Percentiles rank a stretch among this genome's conserved stretches.
Evolutionary conservation across 1,139 yeast species (phyloP).

Genomic region (Hansenula sp.): DNA sequence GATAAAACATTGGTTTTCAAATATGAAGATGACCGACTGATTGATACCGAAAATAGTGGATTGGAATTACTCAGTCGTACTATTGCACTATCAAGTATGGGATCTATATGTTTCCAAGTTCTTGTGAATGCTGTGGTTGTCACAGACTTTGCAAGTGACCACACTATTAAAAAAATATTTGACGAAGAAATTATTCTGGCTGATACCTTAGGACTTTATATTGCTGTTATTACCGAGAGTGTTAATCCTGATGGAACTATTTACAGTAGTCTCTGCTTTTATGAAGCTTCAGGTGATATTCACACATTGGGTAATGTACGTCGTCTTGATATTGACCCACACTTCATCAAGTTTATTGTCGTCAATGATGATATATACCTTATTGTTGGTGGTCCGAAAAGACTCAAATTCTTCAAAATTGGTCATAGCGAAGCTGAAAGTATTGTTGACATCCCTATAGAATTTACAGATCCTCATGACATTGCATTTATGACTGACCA

Average conservation of each 20-base stretch:
- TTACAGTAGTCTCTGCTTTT: constrained; percentile 4
- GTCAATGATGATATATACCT: constrained; percentile 6
- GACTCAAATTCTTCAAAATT: constrained; percentile 5
- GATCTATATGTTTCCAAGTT: constrained; percentile 28
- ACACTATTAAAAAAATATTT: constrained; percentile 9
- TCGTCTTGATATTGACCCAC: constrained; percentile 5
- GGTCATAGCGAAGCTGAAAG: background rate
- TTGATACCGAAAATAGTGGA: constrained; percentile 21
- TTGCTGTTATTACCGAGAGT: constrained; percentile 24
- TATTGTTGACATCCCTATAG: background rate
- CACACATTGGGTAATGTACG: constrained; percentile 2
- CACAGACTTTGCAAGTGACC: constrained; percentile 22
- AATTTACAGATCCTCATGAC: constrained; percentile 17
- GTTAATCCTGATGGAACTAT: background rate
- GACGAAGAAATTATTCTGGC: constrained; percentile 13
- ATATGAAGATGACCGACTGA: constrained; percentile 22
- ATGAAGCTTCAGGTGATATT: constrained; percentile 11
- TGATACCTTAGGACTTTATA: constrained; percentile 15
- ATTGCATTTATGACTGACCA: constrained; percentile 9
- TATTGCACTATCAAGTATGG: constrained; percentile 13
- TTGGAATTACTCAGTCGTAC: constrained; percentile 21
- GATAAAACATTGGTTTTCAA: constrained; percentile 38
- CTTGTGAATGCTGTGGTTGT: constrained; percentile 28
- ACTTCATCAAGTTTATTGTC: constrained; percentile 14
- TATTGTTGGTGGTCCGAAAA: constrained; percentile 5